A percentile compares a stretch with the other conserved stretches of the same genome.
Evolutionary conservation across 768 basidiomycete species (phyloP).

Genomic region (Russula earlei): DNA sequence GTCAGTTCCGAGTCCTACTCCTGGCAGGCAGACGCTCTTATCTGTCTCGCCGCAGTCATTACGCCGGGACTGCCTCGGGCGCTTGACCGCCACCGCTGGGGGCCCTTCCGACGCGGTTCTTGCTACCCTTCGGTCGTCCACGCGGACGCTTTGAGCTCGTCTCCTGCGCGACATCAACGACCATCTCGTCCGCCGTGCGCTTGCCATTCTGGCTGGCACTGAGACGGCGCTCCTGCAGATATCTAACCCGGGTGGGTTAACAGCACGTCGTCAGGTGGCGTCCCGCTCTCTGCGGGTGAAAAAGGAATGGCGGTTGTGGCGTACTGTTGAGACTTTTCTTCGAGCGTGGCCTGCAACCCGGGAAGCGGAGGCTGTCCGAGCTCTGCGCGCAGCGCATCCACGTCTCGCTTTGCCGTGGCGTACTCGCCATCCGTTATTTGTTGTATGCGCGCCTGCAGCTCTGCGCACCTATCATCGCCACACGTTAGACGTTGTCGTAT

Average conservation of each 20-base stretch:
- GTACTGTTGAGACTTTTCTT: conserved; percentile 54
- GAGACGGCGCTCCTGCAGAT: conserved; percentile 28
- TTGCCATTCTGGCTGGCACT: conserved; percentile 22
- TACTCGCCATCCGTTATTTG: conserved; percentile 70
- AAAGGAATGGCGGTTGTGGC: conserved; percentile 24
- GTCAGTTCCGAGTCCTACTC: neutral
- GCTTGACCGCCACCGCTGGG: neutral
- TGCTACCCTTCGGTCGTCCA: conserved; percentile 30
- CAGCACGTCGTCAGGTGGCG: neutral
- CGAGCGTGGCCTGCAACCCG: conserved; percentile 59
- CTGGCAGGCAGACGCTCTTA: neutral
- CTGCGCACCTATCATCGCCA: conserved; percentile 40
- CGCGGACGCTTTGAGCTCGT: conserved; percentile 27
- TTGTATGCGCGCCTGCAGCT: conserved; percentile 59
- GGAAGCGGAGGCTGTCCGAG: conserved; percentile 70
- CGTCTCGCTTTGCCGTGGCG: conserved; percentile 60
- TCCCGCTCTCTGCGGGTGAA: neutral
- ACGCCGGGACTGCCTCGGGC: conserved; percentile 2
- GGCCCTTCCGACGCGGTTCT: conserved; percentile 22
- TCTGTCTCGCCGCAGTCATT: neutral
- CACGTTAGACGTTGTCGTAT: neutral
- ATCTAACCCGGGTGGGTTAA: conserved; percentile 22
- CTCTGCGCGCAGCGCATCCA: conserved; percentile 65
- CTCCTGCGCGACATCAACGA: conserved; percentile 17
- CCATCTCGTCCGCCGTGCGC: conserved; percentile 23